Conservation (phyloP, 2,329 filamentous ascomycete genomes). For the Arthrobotrys megalospora region DNA sequence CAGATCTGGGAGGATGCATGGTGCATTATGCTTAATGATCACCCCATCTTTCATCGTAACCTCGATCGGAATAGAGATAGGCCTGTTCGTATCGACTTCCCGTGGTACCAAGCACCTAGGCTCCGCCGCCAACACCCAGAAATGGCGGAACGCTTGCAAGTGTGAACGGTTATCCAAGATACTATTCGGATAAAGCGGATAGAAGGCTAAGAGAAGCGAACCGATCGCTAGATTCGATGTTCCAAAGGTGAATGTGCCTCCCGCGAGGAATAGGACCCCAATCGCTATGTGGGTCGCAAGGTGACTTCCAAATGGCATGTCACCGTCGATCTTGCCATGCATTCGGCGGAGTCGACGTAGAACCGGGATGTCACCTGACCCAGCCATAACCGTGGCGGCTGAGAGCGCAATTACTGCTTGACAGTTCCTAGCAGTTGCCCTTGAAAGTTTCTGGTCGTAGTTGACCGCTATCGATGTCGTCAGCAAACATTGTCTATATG, state of each 20-base stretch:
- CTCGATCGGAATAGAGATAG: slow-evolving; percentile 80
- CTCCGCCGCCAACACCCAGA: slow-evolving; percentile 95
- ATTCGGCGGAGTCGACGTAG: slow-evolving; percentile 88
- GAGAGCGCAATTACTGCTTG: slow-evolving; percentile 89
- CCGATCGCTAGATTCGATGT: slow-evolving; percentile 90
- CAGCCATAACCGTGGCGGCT: slow-evolving; percentile 91
- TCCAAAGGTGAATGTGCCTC: slow-evolving; percentile 91
- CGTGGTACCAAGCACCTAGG: slow-evolving; percentile 88
- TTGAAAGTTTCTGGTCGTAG: slow-evolving; percentile 88
- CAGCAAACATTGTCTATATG: not conserved
- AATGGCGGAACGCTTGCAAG: slow-evolving; percentile 94
- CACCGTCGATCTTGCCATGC: slow-evolving; percentile 86
- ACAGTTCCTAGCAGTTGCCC: slow-evolving; percentile 88
- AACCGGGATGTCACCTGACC: slow-evolving; percentile 88
- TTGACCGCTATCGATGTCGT: slow-evolving; percentile 68
- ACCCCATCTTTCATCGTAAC: slow-evolving; percentile 74
- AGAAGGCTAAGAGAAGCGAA: slow-evolving; percentile 89
- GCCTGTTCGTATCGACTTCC: slow-evolving; percentile 86
- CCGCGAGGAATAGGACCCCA: slow-evolving; percentile 89
- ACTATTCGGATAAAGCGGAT: slow-evolving; percentile 88
- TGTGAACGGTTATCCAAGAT: slow-evolving; percentile 96
- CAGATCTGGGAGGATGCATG: slow-evolving; percentile 77
- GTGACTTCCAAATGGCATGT: slow-evolving; percentile 93
- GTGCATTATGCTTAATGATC: slow-evolving; percentile 67
- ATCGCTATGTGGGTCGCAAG: slow-evolving; percentile 93